Evolutionary conservation across 257 asterid species (phyloP).

Genomic region (Jasminum sambac): DNA sequence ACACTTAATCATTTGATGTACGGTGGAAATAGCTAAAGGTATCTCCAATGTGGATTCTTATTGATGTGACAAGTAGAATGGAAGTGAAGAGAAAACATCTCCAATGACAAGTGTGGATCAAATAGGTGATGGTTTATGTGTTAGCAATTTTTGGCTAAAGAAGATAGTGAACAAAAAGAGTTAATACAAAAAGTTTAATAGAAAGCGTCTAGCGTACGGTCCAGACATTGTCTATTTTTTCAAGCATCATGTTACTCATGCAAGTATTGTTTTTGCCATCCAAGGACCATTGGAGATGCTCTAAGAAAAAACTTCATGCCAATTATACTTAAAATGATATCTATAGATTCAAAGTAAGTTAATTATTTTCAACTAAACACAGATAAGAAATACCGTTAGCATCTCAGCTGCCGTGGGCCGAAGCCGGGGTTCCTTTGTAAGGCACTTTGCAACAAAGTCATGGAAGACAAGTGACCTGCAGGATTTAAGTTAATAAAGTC

Average conservation of each 20-base stretch:
- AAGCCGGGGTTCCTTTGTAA: constrained; percentile 92
- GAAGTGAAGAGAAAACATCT: neutral
- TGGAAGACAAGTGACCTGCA: constrained; percentile 96
- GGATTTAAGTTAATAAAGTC: constrained; percentile 22
- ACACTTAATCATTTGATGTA: constrained; percentile 17
- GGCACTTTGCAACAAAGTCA: constrained; percentile 92
- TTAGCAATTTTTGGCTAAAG: too few relatives aligned
- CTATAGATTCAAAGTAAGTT: constrained; percentile 7
- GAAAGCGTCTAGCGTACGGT: too few relatives aligned
- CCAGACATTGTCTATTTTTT: too few relatives aligned
- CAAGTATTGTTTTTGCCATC: too few relatives aligned
- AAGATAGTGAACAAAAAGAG: too few relatives aligned
- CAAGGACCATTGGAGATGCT: too few relatives aligned
- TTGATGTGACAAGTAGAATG: neutral
- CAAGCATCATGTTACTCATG: too few relatives aligned
- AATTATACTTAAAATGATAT: constrained; percentile 7
- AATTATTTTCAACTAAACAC: constrained; percentile 19
- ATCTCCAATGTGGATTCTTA: too few relatives aligned
- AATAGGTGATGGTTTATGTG: too few relatives aligned
- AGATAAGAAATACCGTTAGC: constrained; percentile 68
- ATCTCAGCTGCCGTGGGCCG: constrained; percentile 96
- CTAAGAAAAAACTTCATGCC: constrained; percentile 3
- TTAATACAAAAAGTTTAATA: too few relatives aligned
- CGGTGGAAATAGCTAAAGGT: constrained; percentile 14
- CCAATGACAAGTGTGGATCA: too few relatives aligned